These are phyloP conservation scores for Epichloe amarillans DNA, from an alignment of 2,329 filamentous ascomycete genomes.

Conservation along the genomic window DNA sequence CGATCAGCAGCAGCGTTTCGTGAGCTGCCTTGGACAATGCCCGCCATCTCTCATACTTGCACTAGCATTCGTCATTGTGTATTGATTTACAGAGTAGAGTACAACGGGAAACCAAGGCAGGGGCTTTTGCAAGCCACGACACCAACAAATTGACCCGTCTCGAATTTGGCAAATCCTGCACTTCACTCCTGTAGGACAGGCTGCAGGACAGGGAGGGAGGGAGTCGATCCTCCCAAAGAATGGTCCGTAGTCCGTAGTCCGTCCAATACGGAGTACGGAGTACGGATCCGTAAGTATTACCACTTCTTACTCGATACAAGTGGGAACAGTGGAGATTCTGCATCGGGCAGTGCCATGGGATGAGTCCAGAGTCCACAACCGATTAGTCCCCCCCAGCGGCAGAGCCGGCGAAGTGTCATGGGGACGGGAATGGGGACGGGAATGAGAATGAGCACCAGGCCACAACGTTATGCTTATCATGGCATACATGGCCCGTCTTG, in stretches of 20 bases:
- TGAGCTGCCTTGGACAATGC: background rate
- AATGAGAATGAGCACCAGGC: conserved; percentile 8
- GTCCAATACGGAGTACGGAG: no score
- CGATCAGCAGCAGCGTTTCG: background rate
- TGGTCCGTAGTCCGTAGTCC: no score
- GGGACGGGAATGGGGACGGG: background rate
- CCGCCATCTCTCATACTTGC: background rate
- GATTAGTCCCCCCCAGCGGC: no score
- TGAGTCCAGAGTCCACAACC: background rate
- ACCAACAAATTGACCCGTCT: no score
- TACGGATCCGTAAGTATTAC: no score
- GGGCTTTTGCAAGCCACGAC: no score
- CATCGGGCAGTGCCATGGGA: background rate
- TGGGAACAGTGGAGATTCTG: background rate
- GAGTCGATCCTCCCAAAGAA: no score
- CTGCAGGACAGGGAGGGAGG: no score
- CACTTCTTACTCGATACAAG: background rate
- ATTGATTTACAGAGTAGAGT: no score
- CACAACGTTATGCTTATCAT: conserved; percentile 12
- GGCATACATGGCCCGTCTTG: conserved; percentile 2
- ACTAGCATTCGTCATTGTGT: background rate
- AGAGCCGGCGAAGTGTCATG: background rate
- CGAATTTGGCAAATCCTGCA: no score
- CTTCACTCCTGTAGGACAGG: no score
- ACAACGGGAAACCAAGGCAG: no score